Evolutionary conservation across 1,284 basidiomycete genomes (phyloP), one percentile per base, ranked within the genome.

Genomic region (Phaffia rhodozyma): DNA sequence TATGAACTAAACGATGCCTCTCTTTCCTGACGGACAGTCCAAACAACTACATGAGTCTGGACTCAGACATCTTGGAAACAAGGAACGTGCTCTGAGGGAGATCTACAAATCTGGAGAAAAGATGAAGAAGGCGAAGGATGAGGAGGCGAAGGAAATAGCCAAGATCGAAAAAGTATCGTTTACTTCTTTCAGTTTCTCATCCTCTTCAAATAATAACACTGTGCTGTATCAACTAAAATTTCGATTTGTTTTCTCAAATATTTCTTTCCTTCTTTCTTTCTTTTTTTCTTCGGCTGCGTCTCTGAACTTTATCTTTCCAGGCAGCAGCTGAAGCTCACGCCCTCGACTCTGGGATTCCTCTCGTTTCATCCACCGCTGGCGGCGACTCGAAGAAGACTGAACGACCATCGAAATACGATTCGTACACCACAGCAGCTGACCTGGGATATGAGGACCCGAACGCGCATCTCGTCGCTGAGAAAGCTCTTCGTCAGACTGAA

Each of bases 31-130:
- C 55, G 57, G 69, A 6, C 73, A 81, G 72, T 97, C 94, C 2
- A 83, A 89, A 60, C 80, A 83, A 67, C 91, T 93, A 66, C 96
- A 99, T 75, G 96, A 98, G 76, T 87, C 83, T 67, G 96, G 96
- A 54, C 77, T 94, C 58, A 84, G 90, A 56, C 96, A 99, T 78
- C 89, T 96, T 74, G 91, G 91, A 57, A 96, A 90, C 74, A 85
- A 89, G 67, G 92, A 97, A 72, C 82, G 92, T 11, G 94, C 87
- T 75, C 88, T 98, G 61, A 81, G 90, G 52, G 84, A 87, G 52
- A 82, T 97, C 34, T 98, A 98, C 81, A 94, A 94, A 78, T 79
- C 84, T n/a, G 87, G 91, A 5, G 89, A 92, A 77, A 85, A 86
- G 77, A 83, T 84, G 62, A 89, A 89, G 78, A 84, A 86, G 74